Conservation (phyloP, 2,329 filamentous ascomycete species). For the Apiospora phragmitis region DNA sequence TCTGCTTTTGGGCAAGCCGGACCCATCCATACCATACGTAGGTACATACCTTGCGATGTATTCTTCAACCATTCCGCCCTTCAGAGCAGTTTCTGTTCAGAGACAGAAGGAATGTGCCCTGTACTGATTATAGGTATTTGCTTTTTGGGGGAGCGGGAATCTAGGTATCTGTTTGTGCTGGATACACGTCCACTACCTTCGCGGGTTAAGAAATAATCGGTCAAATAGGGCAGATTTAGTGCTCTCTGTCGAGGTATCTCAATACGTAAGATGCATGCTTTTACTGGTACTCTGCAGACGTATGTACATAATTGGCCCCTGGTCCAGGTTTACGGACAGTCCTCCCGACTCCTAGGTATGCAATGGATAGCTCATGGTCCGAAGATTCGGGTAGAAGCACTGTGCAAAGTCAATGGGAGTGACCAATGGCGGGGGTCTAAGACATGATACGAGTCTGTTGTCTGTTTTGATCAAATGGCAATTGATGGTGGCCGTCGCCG, state of each 20-base stretch:
- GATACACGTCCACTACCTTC: too few species aligned
- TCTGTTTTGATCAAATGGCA: background rate
- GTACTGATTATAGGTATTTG: background rate
- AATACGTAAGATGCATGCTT: too few species aligned
- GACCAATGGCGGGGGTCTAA: background rate
- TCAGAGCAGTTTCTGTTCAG: background rate
- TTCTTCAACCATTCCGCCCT: background rate
- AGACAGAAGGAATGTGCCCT: background rate
- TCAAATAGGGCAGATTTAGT: too few species aligned
- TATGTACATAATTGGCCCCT: background rate
- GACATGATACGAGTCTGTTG: background rate
- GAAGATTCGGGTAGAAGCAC: background rate
- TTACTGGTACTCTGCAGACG: background rate
- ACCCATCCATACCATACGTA: background rate
- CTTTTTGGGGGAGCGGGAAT: background rate
- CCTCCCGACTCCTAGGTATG: background rate
- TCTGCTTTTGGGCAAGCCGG: background rate
- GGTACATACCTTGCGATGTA: background rate
- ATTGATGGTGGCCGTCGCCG: background rate
- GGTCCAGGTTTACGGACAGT: background rate
- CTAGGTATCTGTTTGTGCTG: too few species aligned
- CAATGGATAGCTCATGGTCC: background rate
- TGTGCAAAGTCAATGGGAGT: slow-evolving; percentile 3
- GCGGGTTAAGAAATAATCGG: too few species aligned
- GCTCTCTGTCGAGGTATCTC: too few species aligned